Base-by-base conservation (phyloP, 1,139 yeast species). In the Candida sanyaensis region DNA sequence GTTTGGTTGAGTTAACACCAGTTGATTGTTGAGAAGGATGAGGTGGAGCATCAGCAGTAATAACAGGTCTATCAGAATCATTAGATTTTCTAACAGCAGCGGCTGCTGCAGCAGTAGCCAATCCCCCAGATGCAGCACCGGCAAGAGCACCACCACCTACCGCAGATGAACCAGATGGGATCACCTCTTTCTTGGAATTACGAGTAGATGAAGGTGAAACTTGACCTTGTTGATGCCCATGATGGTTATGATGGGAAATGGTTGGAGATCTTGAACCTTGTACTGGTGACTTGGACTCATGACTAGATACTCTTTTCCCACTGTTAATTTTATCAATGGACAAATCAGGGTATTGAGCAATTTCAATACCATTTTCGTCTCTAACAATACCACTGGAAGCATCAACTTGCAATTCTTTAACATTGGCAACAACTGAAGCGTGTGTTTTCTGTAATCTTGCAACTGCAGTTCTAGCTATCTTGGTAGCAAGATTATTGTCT, bases 381-480 rank as follows among this genome's bases (percentile, higher is more conserved):
- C 65, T 61, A 24, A 70, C 68, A 21, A 57, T 51, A 10, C 75
- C 75, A 30, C 67, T 59, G 8, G 46, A 44, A 13, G 71, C 68
- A 52, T 71, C 68, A 37, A 70, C 66, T 45, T 55, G 64, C 38
- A 71, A 55, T 47, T 64, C 70, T 47, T 63, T 60, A 21, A 62
- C 64, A 10, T 53, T 50, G 3, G 57, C 51, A 39, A 69, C 55
- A 1, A 63, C 51, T n/a, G 62, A 61, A 3, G 69, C 68, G 31
- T 60, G 59, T 10, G 59, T 54, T 48, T 63, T 63, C 50, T 55
- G 54, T 29, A 71, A 62, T 17, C 62, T 54, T 6, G 57, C 55
- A 11, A 70, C 70, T 5, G 70, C 69, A 27, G 57, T 52, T 40
- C 61, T 57, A n/a, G 75, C 75, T 48, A 69, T 56, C 12, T 44